Base-by-base conservation (phyloP, 306 rosid genomes). In the Quercus bicolor region DNA sequence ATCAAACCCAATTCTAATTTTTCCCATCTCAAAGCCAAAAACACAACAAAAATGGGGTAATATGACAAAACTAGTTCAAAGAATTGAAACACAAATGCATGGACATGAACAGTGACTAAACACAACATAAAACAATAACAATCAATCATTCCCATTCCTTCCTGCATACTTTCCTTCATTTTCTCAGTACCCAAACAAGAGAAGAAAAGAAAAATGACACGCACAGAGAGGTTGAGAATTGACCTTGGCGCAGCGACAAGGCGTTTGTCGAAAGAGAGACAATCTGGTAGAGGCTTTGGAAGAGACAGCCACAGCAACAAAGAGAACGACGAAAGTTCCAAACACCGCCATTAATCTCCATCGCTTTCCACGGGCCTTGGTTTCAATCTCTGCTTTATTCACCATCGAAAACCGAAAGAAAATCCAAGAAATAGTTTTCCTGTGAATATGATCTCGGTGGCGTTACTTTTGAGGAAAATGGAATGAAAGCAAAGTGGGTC, bases 231-330 rank as follows among this genome's bases (percentile, higher is more conserved):
- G 70, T 68, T 7, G 11, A 59, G 59, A 43, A 84, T 76, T 61
- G 83, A 95, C 98, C 91, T 80, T 79, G 65, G 91, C 78, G 85
- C 98, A 95, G 9, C 14, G 87, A 52, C 98, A 93, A 31, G 93
- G 88, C 86, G 84, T 86, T 13, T 78, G 85, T 56, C 97, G 91
- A 72, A 80, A 87, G 2, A 87, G 87, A 64, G 92, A 79, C 56
- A 84, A 80, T 33, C 40, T 73, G 3, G 92, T 80, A 54, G 87
- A 83, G 59, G 88, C 75, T 31, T 43, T 76, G 29, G 85, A 84
- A 75, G 97, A 84, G 89, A 95, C 19, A 9, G 87, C 87, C 61
- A 89, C 73, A 26, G 97, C 98, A 70, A 89, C 61, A 70, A 91
- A 84, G 7, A 88, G 53, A 33, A 74, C 89, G 29, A 87, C 68